These are phyloP conservation scores for Aureobasidium pullulans DNA, from an alignment of 2,329 filamentous ascomycete genomes.

Conservation along the genomic window DNA sequence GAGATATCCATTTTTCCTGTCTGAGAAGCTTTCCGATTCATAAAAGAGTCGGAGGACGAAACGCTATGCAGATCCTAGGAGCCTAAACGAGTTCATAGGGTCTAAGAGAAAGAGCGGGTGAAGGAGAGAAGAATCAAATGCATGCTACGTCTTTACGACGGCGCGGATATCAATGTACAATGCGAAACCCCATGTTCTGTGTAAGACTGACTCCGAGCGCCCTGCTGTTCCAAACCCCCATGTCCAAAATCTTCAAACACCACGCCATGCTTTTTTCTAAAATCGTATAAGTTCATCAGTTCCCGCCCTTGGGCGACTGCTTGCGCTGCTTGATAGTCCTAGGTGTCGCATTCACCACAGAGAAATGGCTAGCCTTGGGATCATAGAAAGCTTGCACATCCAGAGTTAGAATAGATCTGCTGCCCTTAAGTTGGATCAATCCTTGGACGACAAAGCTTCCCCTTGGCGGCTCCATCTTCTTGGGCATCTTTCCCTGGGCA, in stretches of 20 bases:
- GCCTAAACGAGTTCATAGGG: neutral
- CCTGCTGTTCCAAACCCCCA: neutral
- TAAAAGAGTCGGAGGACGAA: neutral
- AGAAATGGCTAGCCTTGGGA: slow-evolving; percentile 33
- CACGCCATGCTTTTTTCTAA: slow-evolving; percentile 13
- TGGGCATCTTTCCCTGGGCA: slow-evolving; percentile 24
- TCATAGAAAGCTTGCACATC: slow-evolving; percentile 41
- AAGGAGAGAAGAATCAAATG: slow-evolving; percentile 44
- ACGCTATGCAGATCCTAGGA: neutral
- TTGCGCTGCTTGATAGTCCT: slow-evolving; percentile 27
- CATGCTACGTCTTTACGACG: slow-evolving; percentile 2
- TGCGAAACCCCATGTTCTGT: slow-evolving; percentile 2
- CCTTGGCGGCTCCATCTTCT: slow-evolving; percentile 32
- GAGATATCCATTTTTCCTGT: neutral
- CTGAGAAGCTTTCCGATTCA: neutral
- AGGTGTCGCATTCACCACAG: slow-evolving; percentile 24
- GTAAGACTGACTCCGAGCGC: neutral
- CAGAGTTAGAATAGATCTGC: slow-evolving; percentile 34
- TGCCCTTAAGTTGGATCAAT: slow-evolving; percentile 39
- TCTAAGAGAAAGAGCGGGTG: slow-evolving; percentile 38
- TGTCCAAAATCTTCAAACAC: slow-evolving; percentile 1
- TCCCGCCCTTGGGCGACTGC: slow-evolving; percentile 34
- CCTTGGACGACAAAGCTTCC: slow-evolving; percentile 40
- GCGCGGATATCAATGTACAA: slow-evolving; percentile 8
- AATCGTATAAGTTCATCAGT: slow-evolving; percentile 16